Conservation (phyloP, 2,329 filamentous ascomycete species). For the Fusarium sp. region DNA sequence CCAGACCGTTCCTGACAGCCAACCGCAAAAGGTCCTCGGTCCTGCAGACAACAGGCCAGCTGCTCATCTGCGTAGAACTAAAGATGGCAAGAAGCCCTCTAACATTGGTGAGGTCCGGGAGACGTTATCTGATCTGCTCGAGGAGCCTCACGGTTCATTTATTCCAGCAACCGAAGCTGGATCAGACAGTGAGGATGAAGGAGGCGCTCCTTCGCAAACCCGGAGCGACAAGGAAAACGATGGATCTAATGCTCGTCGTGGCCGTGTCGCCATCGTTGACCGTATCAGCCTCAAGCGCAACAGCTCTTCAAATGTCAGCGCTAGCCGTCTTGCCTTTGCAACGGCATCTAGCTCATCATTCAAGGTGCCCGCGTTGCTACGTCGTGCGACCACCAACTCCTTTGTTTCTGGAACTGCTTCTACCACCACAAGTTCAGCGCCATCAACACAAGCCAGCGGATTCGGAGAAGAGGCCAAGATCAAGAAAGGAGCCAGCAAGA, state of each 20-base stretch:
- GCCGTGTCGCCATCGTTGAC: constrained; percentile 70
- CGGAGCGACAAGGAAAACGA: constrained; percentile 65
- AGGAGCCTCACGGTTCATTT: constrained; percentile 69
- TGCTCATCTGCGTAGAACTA: constrained; percentile 72
- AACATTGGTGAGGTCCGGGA: constrained; percentile 85
- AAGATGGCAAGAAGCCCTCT: constrained; percentile 74
- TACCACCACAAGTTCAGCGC: constrained; percentile 51
- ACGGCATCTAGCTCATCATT: constrained; percentile 62
- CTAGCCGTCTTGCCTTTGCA: constrained; percentile 69
- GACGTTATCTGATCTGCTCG: constrained; percentile 85
- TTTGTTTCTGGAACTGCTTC: constrained; percentile 57
- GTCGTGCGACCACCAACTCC: constrained; percentile 78
- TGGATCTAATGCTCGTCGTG: constrained; percentile 54
- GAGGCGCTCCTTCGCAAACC: constrained; percentile 38
- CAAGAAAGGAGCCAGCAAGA: constrained; percentile 71
- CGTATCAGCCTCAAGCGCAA: constrained; percentile 77
- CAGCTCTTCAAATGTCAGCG: constrained; percentile 54
- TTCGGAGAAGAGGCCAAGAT: constrained; percentile 66
- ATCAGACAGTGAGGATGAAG: constrained; percentile 59
- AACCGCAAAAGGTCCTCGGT: constrained; percentile 58
- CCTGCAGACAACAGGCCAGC: constrained; percentile 64
- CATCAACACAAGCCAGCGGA: constrained; percentile 53
- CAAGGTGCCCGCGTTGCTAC: constrained; percentile 77
- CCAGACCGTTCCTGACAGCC: constrained; percentile 63
- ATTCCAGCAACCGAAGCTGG: constrained; percentile 59